These are phyloP conservation scores for Trichoderma polysporum DNA, from an alignment of 2,329 filamentous ascomycete species.

Conservation along the genomic window DNA sequence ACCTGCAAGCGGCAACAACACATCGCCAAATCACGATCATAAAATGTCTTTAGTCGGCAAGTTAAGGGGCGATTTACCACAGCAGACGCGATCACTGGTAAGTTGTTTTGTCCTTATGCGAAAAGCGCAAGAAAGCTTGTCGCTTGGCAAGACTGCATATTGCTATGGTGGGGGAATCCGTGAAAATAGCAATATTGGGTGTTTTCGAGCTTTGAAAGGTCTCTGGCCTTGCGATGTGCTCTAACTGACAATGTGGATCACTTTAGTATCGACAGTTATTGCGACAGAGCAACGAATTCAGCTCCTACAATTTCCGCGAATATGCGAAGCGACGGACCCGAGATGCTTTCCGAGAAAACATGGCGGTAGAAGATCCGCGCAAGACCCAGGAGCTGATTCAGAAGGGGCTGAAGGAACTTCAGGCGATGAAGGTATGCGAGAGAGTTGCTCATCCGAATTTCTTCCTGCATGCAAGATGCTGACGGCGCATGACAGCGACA, in stretches of 20 bases:
- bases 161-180: conserved; percentile 1
- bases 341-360: conserved; percentile 86
- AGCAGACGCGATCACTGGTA: conserved; percentile 58
- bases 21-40: conserved; percentile 31
- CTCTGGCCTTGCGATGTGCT: neutral
- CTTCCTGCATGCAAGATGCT: neutral
- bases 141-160: neutral
- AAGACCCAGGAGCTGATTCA: conserved; percentile 86
- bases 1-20: conserved; percentile 17
- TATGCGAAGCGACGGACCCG: conserved; percentile 88
- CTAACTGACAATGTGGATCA: neutral
- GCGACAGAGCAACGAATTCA: conserved; percentile 81
- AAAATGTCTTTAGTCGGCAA: conserved; percentile 41
- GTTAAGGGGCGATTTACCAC: conserved; percentile 54
- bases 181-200: conserved; percentile 2
- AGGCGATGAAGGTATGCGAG: conserved; percentile 76
- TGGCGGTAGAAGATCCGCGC: conserved; percentile 68
- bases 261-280: conserved; percentile 85
- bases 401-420: conserved; percentile 81
- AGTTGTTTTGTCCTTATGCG: conserved; percentile 29
- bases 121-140: neutral
- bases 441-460: no score
- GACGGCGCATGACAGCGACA: conserved; percentile 65
- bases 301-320: conserved; percentile 96
- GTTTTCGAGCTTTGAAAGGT: neutral